Conservation (phyloP, 345 rosid genomes). For the Cardamine occulta region DNA sequence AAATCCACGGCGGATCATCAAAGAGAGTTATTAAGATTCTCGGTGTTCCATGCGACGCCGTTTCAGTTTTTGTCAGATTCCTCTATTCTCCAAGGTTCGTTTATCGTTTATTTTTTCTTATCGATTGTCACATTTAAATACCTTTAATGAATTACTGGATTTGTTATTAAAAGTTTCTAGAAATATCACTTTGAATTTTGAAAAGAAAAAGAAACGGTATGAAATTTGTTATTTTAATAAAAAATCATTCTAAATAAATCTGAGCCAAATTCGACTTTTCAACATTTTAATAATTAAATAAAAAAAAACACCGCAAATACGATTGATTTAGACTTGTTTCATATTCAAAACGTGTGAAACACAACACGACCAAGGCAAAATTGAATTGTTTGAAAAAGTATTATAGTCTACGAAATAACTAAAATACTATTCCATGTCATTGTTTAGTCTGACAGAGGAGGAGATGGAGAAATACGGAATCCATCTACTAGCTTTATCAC, state of each 20-base stretch:
- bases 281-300: neutral
- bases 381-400: neutral
- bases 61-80: conserved; percentile 63
- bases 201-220: neutral
- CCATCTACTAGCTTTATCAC: conserved; percentile 76
- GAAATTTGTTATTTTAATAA: neutral
- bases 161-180: neutral
- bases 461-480: conserved; percentile 72
- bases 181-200: neutral
- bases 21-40: conserved; percentile 63
- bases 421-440: neutral
- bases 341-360: conserved; percentile 26
- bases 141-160: neutral
- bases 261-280: neutral
- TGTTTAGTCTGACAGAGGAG: conserved; percentile 57
- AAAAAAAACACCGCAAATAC: neutral
- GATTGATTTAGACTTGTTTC: conserved; percentile 9
- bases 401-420: neutral
- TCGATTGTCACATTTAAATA: neutral
- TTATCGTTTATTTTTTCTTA: neutral
- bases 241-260: neutral
- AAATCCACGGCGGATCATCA: conserved; percentile 52
- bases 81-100: conserved; percentile 71
- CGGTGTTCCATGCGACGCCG: conserved; percentile 88
- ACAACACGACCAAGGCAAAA: neutral